Conservation (phyloP, 2,329 filamentous ascomycete genomes). For the Paracamarosporium sp. region DNA sequence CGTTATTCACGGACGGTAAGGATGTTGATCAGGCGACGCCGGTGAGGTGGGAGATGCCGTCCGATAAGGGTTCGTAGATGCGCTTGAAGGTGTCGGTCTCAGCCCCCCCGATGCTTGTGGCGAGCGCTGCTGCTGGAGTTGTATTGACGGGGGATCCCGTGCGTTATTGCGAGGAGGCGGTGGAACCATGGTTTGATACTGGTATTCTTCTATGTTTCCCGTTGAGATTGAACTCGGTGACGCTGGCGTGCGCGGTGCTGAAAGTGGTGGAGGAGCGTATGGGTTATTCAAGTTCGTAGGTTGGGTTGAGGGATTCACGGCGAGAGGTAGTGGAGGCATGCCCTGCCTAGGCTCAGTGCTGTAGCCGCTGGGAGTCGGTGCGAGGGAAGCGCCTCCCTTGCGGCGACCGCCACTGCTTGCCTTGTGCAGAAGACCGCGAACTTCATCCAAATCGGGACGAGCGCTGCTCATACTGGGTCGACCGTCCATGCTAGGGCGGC, state of each 20-base stretch:
- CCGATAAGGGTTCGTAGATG: constrained; percentile 24
- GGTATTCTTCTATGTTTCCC: constrained; percentile 39
- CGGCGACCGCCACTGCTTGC: constrained; percentile 54
- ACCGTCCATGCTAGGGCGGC: constrained; percentile 51
- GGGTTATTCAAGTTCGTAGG: constrained; percentile 15
- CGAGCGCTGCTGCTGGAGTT: not conserved
- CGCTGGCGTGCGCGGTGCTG: constrained; percentile 28
- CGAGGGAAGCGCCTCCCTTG: constrained; percentile 35
- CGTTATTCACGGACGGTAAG: constrained; percentile 10
- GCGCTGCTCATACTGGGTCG: constrained; percentile 51
- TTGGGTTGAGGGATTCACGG: constrained; percentile 26
- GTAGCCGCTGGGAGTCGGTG: constrained; percentile 27
- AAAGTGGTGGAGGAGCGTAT: constrained; percentile 31
- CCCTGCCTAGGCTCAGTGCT: constrained; percentile 25
- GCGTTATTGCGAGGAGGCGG: constrained; percentile 35
- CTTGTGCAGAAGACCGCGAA: constrained; percentile 53
- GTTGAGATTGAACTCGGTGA: constrained; percentile 43
- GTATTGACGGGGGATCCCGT: constrained; percentile 17
- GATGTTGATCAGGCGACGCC: constrained; percentile 1
- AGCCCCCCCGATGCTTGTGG: constrained; percentile 1
- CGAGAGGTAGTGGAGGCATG: constrained; percentile 40
- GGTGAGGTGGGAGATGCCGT: constrained; percentile 4
- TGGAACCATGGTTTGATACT: constrained; percentile 38
- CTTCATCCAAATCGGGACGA: constrained; percentile 54
- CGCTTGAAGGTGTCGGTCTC: constrained; percentile 6